These are phyloP conservation scores for Lachnellula subtilissima DNA, from an alignment of 2,329 filamentous ascomycete species.

Conservation along the genomic window DNA sequence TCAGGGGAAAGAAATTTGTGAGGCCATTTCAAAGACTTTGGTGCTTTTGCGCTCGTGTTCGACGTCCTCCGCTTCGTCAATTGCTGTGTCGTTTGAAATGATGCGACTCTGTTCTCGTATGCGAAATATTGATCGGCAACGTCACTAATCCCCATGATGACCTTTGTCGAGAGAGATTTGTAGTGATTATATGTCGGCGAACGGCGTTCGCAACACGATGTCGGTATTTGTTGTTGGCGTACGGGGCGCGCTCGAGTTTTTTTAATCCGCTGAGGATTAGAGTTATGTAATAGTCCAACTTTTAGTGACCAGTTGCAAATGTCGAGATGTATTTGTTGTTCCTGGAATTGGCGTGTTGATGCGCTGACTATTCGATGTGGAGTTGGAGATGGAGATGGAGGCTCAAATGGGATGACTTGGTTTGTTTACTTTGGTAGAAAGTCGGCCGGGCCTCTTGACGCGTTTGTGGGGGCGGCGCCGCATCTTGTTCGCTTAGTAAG, in stretches of 20 bases:
- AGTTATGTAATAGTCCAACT: too few relatives aligned
- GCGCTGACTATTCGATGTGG: too few relatives aligned
- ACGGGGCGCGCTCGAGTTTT: neutral
- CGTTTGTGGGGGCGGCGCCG: neutral
- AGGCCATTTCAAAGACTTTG: slow-evolving; percentile 68
- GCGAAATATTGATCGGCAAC: slow-evolving; percentile 50
- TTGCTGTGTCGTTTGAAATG: slow-evolving; percentile 65
- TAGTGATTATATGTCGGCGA: neutral
- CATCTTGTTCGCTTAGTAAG: neutral
- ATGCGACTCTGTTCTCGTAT: slow-evolving; percentile 71
- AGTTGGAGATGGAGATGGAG: too few relatives aligned
- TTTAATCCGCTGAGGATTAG: neutral
- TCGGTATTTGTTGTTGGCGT: neutral
- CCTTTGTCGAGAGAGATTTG: neutral
- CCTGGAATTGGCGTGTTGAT: neutral
- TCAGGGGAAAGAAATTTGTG: slow-evolving; percentile 63
- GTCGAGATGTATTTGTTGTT: neutral
- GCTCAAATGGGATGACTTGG: neutral
- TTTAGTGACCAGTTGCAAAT: neutral
- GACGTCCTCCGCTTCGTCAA: slow-evolving; percentile 67
- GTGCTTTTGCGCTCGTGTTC: slow-evolving; percentile 51
- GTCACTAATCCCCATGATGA: slow-evolving; percentile 24
- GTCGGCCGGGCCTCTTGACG: neutral
- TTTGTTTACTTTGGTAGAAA: neutral
- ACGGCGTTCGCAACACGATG: neutral